Evolutionary conservation across 768 basidiomycete genomes (phyloP).

Genomic region (Pholiota microspora): DNA sequence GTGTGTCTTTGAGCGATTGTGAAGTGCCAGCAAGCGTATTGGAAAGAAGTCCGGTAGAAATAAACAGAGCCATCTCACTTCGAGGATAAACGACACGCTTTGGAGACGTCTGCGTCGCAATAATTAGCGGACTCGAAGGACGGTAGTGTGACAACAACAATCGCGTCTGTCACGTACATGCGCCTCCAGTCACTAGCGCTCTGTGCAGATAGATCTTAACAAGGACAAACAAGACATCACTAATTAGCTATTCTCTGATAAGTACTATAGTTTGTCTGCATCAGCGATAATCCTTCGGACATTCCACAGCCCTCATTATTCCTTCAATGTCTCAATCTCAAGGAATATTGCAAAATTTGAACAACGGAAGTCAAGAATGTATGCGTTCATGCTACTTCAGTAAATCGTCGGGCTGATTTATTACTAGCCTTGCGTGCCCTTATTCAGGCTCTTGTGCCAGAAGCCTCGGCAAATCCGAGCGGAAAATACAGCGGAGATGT

Average conservation of each 20-base stretch:
- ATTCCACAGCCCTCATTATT: not conserved
- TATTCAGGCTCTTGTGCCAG: slow-evolving; percentile 38
- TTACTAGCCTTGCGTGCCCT: slow-evolving; percentile 38
- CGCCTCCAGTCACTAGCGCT: no score
- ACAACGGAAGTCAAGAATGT: slow-evolving; percentile 30
- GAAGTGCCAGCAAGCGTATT: slow-evolving; percentile 3
- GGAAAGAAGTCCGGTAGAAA: slow-evolving; percentile 27
- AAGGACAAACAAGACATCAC: not conserved
- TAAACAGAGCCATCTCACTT: slow-evolving; percentile 20
- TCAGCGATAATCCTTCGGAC: not conserved
- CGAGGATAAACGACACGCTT: slow-evolving; percentile 7
- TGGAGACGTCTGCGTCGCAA: not conserved
- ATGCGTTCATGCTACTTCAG: slow-evolving; percentile 1
- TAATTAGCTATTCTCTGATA: not conserved
- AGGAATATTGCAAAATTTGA: slow-evolving; percentile 23
- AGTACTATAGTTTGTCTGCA: not conserved
- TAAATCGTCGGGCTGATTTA: not conserved
- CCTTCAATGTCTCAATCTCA: slow-evolving; percentile 14
- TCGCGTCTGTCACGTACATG: slow-evolving; percentile 19
- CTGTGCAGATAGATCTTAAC: not conserved
- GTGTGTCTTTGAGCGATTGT: slow-evolving; percentile 4
- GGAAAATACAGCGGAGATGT: slow-evolving; percentile 45
- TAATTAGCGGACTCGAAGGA: not conserved
- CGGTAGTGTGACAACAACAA: slow-evolving; percentile 5
- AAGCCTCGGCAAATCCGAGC: slow-evolving; percentile 17